Evolutionary conservation across 805 yeast species (phyloP).

Genomic region (Kodamaea kakaduensis): DNA sequence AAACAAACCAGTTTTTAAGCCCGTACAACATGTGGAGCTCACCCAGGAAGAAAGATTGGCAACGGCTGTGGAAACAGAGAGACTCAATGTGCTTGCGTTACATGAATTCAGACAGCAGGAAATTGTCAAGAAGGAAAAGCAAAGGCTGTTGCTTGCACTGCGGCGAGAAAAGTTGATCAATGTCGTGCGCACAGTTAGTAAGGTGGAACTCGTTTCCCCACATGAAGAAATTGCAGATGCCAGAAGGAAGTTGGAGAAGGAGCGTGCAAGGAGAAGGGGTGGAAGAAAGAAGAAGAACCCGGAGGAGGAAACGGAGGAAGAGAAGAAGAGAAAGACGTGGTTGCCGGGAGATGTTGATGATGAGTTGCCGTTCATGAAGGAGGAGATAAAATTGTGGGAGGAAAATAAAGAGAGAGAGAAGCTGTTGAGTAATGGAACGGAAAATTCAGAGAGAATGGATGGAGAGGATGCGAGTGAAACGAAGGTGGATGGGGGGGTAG

Average conservation of each 20-base stretch:
- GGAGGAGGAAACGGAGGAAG: constrained; percentile 3
- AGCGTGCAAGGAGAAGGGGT: constrained; percentile 40
- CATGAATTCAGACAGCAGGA: constrained; percentile 83
- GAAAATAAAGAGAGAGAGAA: constrained; percentile 8
- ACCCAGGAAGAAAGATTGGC: constrained; percentile 70
- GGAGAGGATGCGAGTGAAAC: constrained; percentile 4
- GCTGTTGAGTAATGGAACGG: background rate
- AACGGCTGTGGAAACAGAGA: constrained; percentile 88
- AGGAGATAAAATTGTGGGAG: constrained; percentile 18
- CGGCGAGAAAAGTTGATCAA: constrained; percentile 58
- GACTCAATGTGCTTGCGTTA: constrained; percentile 66
- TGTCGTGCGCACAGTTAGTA: constrained; percentile 50
- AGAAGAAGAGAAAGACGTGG: constrained; percentile 11
- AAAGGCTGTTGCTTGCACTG: constrained; percentile 67
- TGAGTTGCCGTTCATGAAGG: constrained; percentile 24
- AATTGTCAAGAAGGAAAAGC: constrained; percentile 69
- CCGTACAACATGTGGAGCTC: constrained; percentile 42
- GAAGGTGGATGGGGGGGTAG: background rate
- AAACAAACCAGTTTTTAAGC: constrained; percentile 38
- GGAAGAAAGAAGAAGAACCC: constrained; percentile 9
- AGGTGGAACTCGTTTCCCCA: constrained; percentile 55
- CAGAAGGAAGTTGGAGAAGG: constrained; percentile 18
- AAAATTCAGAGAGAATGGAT: no score
- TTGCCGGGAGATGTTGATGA: constrained; percentile 31
- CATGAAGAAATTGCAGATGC: constrained; percentile 55